A percentile compares a stretch with the other conserved stretches of the same genome.
Conservation (phyloP, 2,329 filamentous ascomycete genomes). For the Coniochaeta sp. region DNA sequence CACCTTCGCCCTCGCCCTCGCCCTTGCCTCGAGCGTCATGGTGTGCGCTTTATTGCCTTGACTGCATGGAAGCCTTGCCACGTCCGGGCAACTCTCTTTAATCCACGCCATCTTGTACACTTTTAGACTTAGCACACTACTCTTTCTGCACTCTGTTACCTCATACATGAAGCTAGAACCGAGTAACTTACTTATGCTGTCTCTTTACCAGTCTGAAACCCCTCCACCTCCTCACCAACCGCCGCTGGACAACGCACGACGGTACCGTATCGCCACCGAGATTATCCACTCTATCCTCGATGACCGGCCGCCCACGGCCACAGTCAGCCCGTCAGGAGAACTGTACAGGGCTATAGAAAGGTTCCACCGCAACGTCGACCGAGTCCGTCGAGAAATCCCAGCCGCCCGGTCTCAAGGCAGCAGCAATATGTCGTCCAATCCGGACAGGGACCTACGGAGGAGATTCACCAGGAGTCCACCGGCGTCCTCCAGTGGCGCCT, state of each 20-base stretch:
- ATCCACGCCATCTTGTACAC: too few species aligned
- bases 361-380: conserved; percentile 24
- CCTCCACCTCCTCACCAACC: neutral
- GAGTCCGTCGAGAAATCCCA: conserved; percentile 10
- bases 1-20: neutral
- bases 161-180: neutral
- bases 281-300: conserved; percentile 31
- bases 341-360: conserved; percentile 34
- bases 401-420: conserved; percentile 11
- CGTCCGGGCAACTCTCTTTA: too few species aligned
- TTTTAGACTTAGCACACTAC: too few species aligned
- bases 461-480: conserved; percentile 27
- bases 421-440: conserved; percentile 27
- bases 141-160: neutral
- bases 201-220: conserved; percentile 2
- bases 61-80: too few species aligned
- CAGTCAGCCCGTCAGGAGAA: conserved; percentile 35
- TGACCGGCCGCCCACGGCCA: conserved; percentile 24
- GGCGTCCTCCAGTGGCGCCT: conserved; percentile 1
- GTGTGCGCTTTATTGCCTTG: too few species aligned
- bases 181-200: neutral
- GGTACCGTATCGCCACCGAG: conserved; percentile 22
- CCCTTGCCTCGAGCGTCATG: neutral
- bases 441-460: conserved; percentile 25
- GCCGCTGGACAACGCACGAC: conserved; percentile 3